A percentile compares a stretch with the other conserved stretches of the same genome.
Evolutionary conservation across 805 yeast species (phyloP).

Genomic region (Starmerella geochares): DNA sequence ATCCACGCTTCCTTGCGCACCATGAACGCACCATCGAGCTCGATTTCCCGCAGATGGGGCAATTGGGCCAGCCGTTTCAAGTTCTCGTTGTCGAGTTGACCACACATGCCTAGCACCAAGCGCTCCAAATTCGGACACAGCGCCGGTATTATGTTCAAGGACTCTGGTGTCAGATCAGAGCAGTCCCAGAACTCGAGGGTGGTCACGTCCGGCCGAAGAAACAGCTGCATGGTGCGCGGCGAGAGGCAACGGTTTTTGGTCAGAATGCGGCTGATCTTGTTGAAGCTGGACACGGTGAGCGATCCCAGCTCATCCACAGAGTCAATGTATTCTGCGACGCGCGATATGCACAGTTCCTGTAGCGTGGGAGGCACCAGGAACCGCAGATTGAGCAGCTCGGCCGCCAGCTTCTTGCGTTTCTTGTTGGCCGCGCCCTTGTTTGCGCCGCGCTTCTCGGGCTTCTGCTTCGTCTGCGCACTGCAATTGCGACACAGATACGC

Average conservation of each 20-base stretch:
- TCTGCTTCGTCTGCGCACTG: slow-evolving; percentile 36
- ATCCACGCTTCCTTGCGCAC: slow-evolving; percentile 72
- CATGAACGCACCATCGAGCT: slow-evolving; percentile 84
- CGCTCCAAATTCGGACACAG: slow-evolving; percentile 63
- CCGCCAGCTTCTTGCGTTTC: slow-evolving; percentile 68
- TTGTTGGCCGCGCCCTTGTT: slow-evolving; percentile 39
- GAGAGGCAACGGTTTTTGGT: slow-evolving; percentile 73
- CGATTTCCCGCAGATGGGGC: slow-evolving; percentile 42
- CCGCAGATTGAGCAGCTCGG: slow-evolving; percentile 66
- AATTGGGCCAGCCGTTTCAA: slow-evolving; percentile 54
- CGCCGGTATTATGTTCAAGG: slow-evolving; percentile 60
- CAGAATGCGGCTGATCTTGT: slow-evolving; percentile 62
- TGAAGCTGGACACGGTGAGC: slow-evolving; percentile 62
- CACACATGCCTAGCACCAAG: slow-evolving; percentile 80
- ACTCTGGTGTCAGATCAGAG: slow-evolving; percentile 57
- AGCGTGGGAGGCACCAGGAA: slow-evolving; percentile 52
- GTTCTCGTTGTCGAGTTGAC: slow-evolving; percentile 73
- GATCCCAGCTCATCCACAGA: slow-evolving; percentile 79
- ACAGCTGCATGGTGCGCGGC: slow-evolving; percentile 60
- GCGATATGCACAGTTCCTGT: slow-evolving; percentile 70
- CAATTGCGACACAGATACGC: slow-evolving; percentile 57
- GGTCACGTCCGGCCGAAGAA: slow-evolving; percentile 50
- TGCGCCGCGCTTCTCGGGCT: slow-evolving; percentile 35
- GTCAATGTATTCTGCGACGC: slow-evolving; percentile 55
- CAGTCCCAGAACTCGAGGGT: slow-evolving; percentile 84